These are phyloP conservation scores for Protomyces macrosporus DNA, from an alignment of 1,139 yeast species.

Conservation along the genomic window DNA sequence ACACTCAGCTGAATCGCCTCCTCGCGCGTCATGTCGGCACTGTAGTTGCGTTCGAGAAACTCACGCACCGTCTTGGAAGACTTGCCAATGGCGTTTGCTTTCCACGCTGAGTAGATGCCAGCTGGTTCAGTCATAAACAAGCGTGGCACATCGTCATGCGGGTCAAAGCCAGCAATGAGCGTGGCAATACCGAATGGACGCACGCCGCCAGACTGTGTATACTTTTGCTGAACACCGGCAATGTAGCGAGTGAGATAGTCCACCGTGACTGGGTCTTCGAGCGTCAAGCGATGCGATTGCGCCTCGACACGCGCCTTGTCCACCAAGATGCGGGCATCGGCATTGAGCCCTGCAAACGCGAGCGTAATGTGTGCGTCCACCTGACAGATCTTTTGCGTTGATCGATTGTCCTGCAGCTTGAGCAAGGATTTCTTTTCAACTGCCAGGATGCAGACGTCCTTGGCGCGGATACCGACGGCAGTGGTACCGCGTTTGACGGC, in stretches of 20 bases:
- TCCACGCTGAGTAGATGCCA: constrained; percentile 98
- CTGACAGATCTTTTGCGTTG: constrained; percentile 89
- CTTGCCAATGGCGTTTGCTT: constrained; percentile 95
- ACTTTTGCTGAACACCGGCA: constrained; percentile 94
- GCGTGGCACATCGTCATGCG: constrained; percentile 71
- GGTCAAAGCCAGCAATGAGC: constrained; percentile 90
- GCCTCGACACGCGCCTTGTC: constrained; percentile 97
- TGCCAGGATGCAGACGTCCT: constrained; percentile 81
- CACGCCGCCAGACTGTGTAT: constrained; percentile 98
- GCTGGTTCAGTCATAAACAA: constrained; percentile 95
- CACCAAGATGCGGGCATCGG: constrained; percentile 90
- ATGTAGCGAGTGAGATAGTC: constrained; percentile 90
- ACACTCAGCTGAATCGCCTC: constrained; percentile 77
- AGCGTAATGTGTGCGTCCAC: constrained; percentile 85
- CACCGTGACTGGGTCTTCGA: constrained; percentile 88
- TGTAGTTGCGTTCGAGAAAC: constrained; percentile 84
- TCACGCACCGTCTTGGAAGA: constrained; percentile 93
- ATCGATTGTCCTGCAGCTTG: constrained; percentile 92
- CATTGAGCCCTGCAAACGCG: constrained; percentile 96
- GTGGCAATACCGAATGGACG: constrained; percentile 95
- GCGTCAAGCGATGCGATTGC: constrained; percentile 86
- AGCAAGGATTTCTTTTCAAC: constrained; percentile 95
- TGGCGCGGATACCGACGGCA: constrained; percentile 90
- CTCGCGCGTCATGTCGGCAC: constrained; percentile 64
- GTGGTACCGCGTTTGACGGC: constrained; percentile 98